Evolutionary conservation across 2,329 filamentous ascomycete species (phyloP), one percentile per base, ranked within the genome.

Genomic region (Aspergillus sp.): DNA sequence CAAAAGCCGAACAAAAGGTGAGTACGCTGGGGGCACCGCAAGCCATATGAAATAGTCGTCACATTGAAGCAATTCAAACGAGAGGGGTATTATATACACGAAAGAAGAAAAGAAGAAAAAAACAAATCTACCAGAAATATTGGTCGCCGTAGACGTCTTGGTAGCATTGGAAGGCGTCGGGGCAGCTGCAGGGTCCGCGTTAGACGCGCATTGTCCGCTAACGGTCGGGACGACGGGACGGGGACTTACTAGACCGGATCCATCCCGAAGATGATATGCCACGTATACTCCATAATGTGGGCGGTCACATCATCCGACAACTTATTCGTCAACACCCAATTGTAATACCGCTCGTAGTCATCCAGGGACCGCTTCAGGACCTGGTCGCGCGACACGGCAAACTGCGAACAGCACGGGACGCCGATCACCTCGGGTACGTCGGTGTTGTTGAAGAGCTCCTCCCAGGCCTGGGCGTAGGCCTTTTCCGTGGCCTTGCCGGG

Each of bases 391-490:
- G 81, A 80, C 6, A 86, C 80, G 0, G 80, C 84, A 55, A 87
- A 87, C 66, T 87, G 85, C n/a, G 83, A 81, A 66, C 84, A 87
- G 64, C 84, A 87, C n/a, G 81, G 75, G 4, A 78, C 77, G 2
- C 77, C 81, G 7, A 86, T 73, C 3, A 75, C 61, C 3, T 75
- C 68, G 0, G 82, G 81, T 1, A 83, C 68, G n/a, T 70, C 34
- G 3, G 64, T 69, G 17, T 59, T 65, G 25, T 69, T 69, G 45
- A 81, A 80, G 1, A 82, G 53, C 4, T 71, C 65, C 57, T 59
- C 50, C 52, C 66, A 59, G 2, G 66, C 66, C 2, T 66, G 59
- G 10, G 71, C 69, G 48, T 72, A 68, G 19, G 64, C 52, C 11
- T 61, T 60, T 45, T 69, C 65, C 10, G 61, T 61, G 2, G 56